These are phyloP conservation scores for Monosporascus sp. DNA, from an alignment of 2,329 filamentous ascomycete species.

Conservation along the genomic window DNA sequence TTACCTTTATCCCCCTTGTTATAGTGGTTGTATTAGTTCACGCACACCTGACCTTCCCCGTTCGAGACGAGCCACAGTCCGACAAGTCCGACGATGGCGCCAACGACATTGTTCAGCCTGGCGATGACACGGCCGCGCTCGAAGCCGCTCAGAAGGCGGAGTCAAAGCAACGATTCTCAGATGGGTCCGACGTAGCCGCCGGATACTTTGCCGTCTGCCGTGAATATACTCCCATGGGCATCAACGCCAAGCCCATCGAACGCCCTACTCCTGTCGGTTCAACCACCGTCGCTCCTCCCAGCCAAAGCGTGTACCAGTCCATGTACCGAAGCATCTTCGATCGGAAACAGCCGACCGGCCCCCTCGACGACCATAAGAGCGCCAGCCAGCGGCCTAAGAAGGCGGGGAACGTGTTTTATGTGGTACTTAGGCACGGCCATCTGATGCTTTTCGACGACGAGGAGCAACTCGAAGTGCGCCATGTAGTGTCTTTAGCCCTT, in stretches of 20 bases:
- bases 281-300: conserved; percentile 67
- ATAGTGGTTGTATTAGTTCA: conserved; percentile 56
- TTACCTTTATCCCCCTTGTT: conserved; percentile 79
- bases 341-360: conserved; percentile 51
- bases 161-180: conserved; percentile 46
- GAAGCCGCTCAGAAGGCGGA: conserved; percentile 59
- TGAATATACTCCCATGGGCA: conserved; percentile 85
- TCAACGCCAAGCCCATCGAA: conserved; percentile 90
- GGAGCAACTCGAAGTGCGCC: conserved; percentile 89
- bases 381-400: conserved; percentile 52
- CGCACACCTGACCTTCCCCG: conserved; percentile 63
- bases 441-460: conserved; percentile 97
- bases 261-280: conserved; percentile 74
- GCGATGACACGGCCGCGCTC: conserved; percentile 61
- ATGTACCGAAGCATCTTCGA: conserved; percentile 98
- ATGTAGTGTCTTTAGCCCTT: conserved; percentile 88
- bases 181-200: conserved; percentile 73
- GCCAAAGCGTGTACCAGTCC: conserved; percentile 92
- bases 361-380: conserved; percentile 42
- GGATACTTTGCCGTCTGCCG: conserved; percentile 94
- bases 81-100: conserved; percentile 21
- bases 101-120: conserved; percentile 47
- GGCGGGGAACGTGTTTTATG: conserved; percentile 86
- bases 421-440: conserved; percentile 88
- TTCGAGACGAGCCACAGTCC: conserved; percentile 35